Evolutionary conservation across 169 alveolate genomes (phyloP).

Genomic region (Eimeria acervulina): DNA sequence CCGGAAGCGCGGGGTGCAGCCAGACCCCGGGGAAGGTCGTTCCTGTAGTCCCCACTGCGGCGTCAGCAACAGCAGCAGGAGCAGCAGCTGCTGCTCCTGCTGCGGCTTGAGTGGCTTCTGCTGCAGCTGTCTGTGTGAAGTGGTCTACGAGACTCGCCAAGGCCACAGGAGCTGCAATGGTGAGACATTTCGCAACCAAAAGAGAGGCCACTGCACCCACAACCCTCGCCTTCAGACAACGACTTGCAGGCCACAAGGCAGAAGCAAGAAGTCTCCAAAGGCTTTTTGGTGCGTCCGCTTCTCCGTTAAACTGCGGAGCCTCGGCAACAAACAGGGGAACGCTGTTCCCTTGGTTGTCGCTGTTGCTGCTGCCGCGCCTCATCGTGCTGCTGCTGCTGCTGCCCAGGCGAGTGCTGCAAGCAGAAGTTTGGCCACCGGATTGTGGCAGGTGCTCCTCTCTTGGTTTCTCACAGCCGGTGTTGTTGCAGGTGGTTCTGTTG

Average conservation of each 20-base stretch:
- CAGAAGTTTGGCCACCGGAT: background rate
- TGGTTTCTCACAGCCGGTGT: background rate
- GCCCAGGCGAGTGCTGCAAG: background rate
- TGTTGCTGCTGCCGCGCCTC: conserved; percentile 25
- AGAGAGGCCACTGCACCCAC: conserved; percentile 56
- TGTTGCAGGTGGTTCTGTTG: conserved; percentile 32
- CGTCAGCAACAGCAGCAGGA: conserved; percentile 52
- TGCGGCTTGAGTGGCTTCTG: background rate
- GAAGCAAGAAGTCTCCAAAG: conserved; percentile 63
- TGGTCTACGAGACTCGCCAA: conserved; percentile 84
- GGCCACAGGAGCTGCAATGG: conserved; percentile 87
- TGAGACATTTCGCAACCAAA: conserved; percentile 84
- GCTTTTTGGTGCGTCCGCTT: background rate
- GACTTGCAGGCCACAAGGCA: conserved; percentile 80
- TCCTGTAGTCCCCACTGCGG: background rate
- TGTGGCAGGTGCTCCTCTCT: background rate
- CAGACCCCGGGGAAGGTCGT: background rate
- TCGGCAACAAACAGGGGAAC: background rate
- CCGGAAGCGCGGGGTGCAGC: conserved; percentile 56
- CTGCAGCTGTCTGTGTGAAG: conserved; percentile 71
- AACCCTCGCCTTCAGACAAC: conserved; percentile 48
- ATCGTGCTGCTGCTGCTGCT: background rate
- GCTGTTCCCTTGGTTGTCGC: background rate
- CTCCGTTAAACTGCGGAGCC: background rate
- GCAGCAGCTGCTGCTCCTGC: conserved; percentile 26